Base-by-base conservation (phyloP, 2,329 filamentous ascomycete genomes). In the Monilinia laxa region DNA sequence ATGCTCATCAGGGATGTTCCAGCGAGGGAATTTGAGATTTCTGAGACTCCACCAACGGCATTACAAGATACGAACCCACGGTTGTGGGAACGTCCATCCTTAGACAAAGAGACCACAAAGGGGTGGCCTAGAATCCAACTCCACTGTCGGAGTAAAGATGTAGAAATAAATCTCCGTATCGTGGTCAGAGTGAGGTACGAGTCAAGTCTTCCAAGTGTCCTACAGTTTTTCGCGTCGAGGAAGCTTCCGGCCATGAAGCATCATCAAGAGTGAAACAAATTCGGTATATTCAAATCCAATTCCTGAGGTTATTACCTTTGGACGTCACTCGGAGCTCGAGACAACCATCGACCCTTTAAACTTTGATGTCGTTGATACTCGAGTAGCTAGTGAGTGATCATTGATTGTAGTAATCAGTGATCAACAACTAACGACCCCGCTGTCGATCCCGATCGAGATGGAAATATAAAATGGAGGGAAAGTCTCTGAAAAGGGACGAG, bases 1-100 rank as follows among this genome's bases (percentile, higher is more conserved):
- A 49, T 60, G 18, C 31, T 47, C 56, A 38, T 31, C 57, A 35
- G 49, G 57, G 55, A 40, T 59, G 47, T 38, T 59, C 40, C 40
- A 47, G 28, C 40, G n/a, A 47, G 18, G 42, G 16, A n/a, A 31
- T 35, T 31, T 4, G 28, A 42, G 31, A n/a, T 31, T 45, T 16
- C 23, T 18, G 12, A 31, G 11, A 35, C 25, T 20, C 51, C 16
- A 47, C 40, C 42, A 40, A n/a, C 28, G 6, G 18, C 12, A 16
- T n/a, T 23, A 20, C 56, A 11, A 7, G 20, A 35, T 47, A 59
- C 56, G 40, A 47, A 47, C 40, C 28, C 40, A 58, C 56, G 40
- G 56, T 14, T 47, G 40, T 58, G 25, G 25, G 2, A n/a, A 45
- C 5, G 10, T 12, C 11, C 3, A 20, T 23, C 25, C 20, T 31